Conservation (phyloP, 805 yeast genomes). For the Candida gorgasii region DNA sequence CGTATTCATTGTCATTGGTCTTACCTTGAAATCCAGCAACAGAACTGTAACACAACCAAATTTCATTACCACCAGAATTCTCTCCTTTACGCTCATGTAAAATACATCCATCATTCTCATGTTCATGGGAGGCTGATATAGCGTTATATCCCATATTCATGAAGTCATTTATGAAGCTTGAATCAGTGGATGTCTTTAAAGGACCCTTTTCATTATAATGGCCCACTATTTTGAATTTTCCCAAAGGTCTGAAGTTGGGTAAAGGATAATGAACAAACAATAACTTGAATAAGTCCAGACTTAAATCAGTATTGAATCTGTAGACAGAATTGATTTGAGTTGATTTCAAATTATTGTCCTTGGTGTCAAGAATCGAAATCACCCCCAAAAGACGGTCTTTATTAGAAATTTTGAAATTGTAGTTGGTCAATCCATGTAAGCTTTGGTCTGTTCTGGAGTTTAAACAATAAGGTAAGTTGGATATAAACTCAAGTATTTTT, state of each 20-base stretch:
- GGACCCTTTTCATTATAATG: conserved; percentile 38
- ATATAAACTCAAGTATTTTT: conserved; percentile 27
- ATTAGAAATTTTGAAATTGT: conserved; percentile 27
- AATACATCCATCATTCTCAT: conserved; percentile 45
- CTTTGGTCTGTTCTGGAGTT: conserved; percentile 21
- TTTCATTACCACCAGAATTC: conserved; percentile 10
- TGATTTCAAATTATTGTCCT: conserved; percentile 25
- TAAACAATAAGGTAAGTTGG: conserved; percentile 38
- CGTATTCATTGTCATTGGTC: conserved; percentile 25
- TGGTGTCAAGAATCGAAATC: conserved; percentile 37
- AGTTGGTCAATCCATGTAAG: conserved; percentile 39
- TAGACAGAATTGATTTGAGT: conserved; percentile 38
- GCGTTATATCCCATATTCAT: conserved; percentile 36
- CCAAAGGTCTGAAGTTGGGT: conserved; percentile 43
- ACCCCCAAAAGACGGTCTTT: conserved; percentile 21
- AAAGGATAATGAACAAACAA: conserved; percentile 43
- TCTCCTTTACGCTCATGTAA: conserved; percentile 15
- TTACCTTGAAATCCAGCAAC: conserved; percentile 39
- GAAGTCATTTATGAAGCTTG: conserved; percentile 33
- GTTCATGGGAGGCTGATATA: conserved; percentile 45
- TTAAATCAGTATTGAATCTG: conserved; percentile 21
- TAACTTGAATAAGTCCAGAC: conserved; percentile 23
- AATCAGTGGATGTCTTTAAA: conserved; percentile 29
- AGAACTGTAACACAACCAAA: conserved; percentile 43
- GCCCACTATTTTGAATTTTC: conserved; percentile 40